phyloP scores from a whole-genome alignment of 106 monocot species.

The Allium cepa region DNA sequence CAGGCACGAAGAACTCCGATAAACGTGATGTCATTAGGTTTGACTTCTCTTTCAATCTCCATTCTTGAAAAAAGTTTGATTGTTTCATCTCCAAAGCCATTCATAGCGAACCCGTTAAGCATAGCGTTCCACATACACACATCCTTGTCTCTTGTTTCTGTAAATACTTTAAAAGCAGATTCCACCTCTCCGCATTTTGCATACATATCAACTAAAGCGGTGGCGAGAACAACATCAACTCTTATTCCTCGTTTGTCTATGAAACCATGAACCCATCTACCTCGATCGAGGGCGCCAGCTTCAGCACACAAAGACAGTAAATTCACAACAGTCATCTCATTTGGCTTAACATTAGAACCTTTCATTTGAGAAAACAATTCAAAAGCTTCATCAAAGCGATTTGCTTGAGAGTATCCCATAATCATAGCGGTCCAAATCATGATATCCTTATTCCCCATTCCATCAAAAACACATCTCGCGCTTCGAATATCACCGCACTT shows the following conservation, averaged over 20 bases:
- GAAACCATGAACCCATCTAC: conserved; percentile 41
- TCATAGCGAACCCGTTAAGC: conserved; percentile 53
- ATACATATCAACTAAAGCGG: conserved; percentile 56
- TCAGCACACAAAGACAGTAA: conserved; percentile 35
- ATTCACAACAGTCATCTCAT: conserved; percentile 36
- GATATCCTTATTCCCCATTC: conserved; percentile 30
- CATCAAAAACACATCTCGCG: conserved; percentile 42
- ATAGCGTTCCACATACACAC: conserved; percentile 67
- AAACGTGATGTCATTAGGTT: conserved; percentile 49
- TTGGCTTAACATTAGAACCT: conserved; percentile 23
- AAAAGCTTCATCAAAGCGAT: conserved; percentile 26
- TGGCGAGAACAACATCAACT: conserved; percentile 35
- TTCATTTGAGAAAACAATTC: conserved; percentile 39
- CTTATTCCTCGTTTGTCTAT: conserved; percentile 26
- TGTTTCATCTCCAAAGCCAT: conserved; percentile 36
- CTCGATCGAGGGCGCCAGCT: conserved; percentile 38
- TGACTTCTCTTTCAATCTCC: conserved; percentile 24
- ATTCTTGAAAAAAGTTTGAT: conserved; percentile 33
- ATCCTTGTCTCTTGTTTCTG: conserved; percentile 14
- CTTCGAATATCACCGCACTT: conserved; percentile 34
- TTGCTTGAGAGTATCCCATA: conserved; percentile 34
- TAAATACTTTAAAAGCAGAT: conserved; percentile 27
- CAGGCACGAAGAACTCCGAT: conserved; percentile 46
- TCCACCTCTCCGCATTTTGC: conserved; percentile 54
- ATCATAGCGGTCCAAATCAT: conserved; percentile 50